Evolutionary conservation across 1,284 basidiomycete genomes (phyloP), one percentile per base, ranked within the genome.

Genomic region (Rhodotorula sp.): DNA sequence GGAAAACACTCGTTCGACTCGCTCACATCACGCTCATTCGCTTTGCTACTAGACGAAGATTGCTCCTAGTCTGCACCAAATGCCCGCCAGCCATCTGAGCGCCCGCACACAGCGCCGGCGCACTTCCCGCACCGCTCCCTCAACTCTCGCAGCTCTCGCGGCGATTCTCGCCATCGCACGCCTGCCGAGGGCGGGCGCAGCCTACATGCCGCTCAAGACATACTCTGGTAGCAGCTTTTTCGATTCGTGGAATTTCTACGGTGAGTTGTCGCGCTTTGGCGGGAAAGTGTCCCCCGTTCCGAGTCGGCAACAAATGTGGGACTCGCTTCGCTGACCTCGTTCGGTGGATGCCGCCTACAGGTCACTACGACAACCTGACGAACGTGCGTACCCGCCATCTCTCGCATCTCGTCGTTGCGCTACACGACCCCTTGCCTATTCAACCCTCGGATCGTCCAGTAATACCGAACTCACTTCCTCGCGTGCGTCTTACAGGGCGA

Each of bases 361-460:
- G 68, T 22, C 58, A 71, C 48, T 71, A 68, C 47, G 71, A 72
- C 61, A 74, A 72, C 64, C 48, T 69, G 11, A 74, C 69, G 1
- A 68, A 71, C 29, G 67, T 62, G 27, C 29, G 56, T 46, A 10
- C 27, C 2, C 30, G 29, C 30, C 27, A 20, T 15, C 32, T 30
- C 13, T 17, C 8, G 8, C 13, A 15, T 4, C 13, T 8, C 13
- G 32, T 9, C 11, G 24, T 11, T 11, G 22, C 22, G 22, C 17
- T 32, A 7, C n/a, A 5, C 24, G 51, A 52, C 32, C 29, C 53
- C 53, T 34, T 15, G 17, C 1, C 10, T 30, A 30, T 29, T 3
- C 8, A 32, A 30, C 44, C 49, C 13, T 13, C 52, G 29, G 52
- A 20, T 32, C 19, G 2, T 20, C 6, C 51, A 9, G 5, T 22